Percentiles rank a stretch among this genome's conserved stretches.
Evolutionary conservation across 1,284 basidiomycete species (phyloP).

Genomic region (Exobasidium rhododendri): DNA sequence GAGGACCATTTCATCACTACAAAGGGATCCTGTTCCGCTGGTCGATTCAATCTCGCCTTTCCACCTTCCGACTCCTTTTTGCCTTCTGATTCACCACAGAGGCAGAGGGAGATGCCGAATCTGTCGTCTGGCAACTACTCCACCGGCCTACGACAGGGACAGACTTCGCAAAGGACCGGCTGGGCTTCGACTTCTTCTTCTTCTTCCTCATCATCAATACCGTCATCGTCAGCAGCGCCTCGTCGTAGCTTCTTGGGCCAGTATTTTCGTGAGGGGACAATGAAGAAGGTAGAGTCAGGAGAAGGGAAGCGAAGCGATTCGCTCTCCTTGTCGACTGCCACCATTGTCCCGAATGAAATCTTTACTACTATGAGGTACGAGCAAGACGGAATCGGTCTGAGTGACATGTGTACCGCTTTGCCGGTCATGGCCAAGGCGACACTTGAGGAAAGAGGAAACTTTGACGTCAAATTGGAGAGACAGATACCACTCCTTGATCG

Average conservation of each 20-base stretch:
- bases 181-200: neutral
- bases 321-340: too few relatives aligned
- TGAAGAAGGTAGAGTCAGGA: slow-evolving; percentile 11
- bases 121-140: neutral
- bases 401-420: neutral
- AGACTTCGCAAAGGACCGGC: neutral
- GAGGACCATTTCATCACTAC: slow-evolving; percentile 41
- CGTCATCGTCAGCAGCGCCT: neutral
- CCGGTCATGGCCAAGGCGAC: neutral
- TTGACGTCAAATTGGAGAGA: too few relatives aligned
- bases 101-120: neutral
- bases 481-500: neutral
- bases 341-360: slow-evolving; percentile 8
- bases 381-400: neutral
- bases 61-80: slow-evolving; percentile 17
- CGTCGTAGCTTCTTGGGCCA: neutral
- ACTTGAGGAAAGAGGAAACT: neutral
- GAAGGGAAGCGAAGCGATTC: neutral
- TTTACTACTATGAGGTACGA: slow-evolving; percentile 4
- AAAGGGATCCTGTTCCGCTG: slow-evolving; percentile 26
- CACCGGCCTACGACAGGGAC: neutral
- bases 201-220: too few relatives aligned
- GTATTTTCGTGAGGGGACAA: slow-evolving; percentile 12
- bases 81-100: slow-evolving; percentile 4
- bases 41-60: slow-evolving; percentile 29